These are phyloP conservation scores for Aspergillus aculeatus DNA, from an alignment of 2,329 filamentous ascomycete genomes.

Conservation along the genomic window DNA sequence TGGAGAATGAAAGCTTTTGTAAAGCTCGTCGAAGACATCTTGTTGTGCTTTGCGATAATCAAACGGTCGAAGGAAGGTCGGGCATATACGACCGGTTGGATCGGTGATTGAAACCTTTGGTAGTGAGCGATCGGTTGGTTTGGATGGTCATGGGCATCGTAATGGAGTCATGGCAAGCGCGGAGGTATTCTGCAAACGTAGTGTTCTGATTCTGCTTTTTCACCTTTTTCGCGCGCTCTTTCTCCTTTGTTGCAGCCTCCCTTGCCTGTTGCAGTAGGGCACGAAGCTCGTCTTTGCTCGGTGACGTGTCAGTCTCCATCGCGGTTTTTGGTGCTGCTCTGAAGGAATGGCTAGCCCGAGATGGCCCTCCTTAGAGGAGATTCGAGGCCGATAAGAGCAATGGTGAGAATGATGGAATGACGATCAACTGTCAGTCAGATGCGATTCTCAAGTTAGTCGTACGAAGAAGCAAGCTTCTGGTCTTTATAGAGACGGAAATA, in stretches of 20 bases:
- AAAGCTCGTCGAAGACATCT: slow-evolving; percentile 5
- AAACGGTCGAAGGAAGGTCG: background rate
- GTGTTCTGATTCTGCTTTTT: background rate
- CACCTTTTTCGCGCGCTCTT: background rate
- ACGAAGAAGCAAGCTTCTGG: no score
- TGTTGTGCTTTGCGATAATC: slow-evolving; percentile 3
- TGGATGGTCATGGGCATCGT: slow-evolving; percentile 7
- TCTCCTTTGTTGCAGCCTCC: background rate
- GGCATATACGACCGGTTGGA: slow-evolving; percentile 5
- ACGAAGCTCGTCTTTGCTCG: no score
- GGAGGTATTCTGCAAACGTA: slow-evolving; percentile 8
- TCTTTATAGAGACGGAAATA: no score
- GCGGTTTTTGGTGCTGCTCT: no score
- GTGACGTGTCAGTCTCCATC: no score
- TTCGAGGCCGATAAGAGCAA: no score
- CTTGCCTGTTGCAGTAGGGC: no score
- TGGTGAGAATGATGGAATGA: no score
- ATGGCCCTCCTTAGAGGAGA: no score
- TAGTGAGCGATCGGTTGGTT: background rate
- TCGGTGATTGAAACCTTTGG: slow-evolving; percentile 7
- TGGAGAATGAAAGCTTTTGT: slow-evolving; percentile 1
- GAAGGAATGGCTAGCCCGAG: no score
- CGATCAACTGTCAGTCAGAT: no score
- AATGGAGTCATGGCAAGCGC: slow-evolving; percentile 5
- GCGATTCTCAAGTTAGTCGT: no score